phyloP scores from a whole-genome alignment of 768 basidiomycete genomes.

The Mycena epipterygia region DNA sequence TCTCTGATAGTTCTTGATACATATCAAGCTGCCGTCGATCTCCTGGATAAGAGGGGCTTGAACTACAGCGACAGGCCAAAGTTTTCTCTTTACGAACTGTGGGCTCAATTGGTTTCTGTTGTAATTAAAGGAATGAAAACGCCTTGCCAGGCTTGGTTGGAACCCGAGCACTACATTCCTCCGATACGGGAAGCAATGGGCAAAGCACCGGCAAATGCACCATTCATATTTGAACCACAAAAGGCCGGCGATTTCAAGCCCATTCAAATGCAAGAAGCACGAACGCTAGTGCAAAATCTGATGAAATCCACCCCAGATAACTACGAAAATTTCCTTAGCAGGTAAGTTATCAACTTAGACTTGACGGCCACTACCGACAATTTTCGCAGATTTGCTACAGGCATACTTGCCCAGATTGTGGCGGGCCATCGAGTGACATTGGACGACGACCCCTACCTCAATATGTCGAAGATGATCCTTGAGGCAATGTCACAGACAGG shows the following conservation, averaged over 20 bases:
- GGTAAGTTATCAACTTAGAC: neutral
- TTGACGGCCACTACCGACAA: neutral
- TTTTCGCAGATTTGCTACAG: slow-evolving; percentile 31
- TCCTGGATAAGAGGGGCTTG: slow-evolving; percentile 48
- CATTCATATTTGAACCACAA: slow-evolving; percentile 36
- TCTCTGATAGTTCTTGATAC: slow-evolving; percentile 37
- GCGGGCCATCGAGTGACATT: slow-evolving; percentile 50
- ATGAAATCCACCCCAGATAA: neutral
- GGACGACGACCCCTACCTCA: slow-evolving; percentile 53
- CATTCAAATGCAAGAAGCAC: slow-evolving; percentile 46
- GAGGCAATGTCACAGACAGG: slow-evolving; percentile 34
- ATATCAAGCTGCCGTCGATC: slow-evolving; percentile 31
- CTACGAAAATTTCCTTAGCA: neutral
- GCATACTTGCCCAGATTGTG: slow-evolving; percentile 38
- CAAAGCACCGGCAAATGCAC: slow-evolving; percentile 32
- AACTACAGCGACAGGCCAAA: slow-evolving; percentile 40
- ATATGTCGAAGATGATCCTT: slow-evolving; percentile 41
- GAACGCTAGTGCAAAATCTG: slow-evolving; percentile 35
- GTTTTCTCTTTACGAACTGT: slow-evolving; percentile 36
- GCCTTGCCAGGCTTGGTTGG: slow-evolving; percentile 33
- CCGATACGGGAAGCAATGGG: slow-evolving; percentile 35
- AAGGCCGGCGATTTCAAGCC: slow-evolving; percentile 39
- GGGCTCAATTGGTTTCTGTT: neutral
- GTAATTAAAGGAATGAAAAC: neutral
- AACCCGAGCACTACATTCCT: slow-evolving; percentile 23